These are phyloP conservation scores for Xylariales sp. DNA, from an alignment of 2,329 filamentous ascomycete species.

Conservation along the genomic window DNA sequence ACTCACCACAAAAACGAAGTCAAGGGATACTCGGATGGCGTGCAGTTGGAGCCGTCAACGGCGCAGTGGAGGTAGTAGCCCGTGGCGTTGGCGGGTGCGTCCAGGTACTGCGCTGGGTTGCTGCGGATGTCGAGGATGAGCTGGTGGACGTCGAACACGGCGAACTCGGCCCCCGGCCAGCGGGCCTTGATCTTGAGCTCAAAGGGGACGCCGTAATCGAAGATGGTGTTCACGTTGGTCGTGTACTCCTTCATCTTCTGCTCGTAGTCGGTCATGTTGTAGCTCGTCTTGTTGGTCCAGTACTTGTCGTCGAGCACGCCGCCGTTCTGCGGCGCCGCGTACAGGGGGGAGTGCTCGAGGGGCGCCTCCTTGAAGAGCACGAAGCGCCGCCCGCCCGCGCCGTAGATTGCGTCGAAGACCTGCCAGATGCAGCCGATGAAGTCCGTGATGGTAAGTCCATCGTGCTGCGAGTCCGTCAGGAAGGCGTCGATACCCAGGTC, in stretches of 20 bases:
- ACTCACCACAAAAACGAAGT: constrained; percentile 65
- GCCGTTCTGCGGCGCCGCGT: constrained; percentile 44
- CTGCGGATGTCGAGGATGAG: constrained; percentile 62
- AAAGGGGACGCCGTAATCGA: constrained; percentile 45
- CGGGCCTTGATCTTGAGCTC: constrained; percentile 36
- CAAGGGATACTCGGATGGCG: constrained; percentile 31
- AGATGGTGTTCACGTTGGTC: constrained; percentile 43
- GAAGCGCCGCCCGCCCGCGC: constrained; percentile 63
- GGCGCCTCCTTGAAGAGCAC: constrained; percentile 68
- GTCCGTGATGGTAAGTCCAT: constrained; percentile 55
- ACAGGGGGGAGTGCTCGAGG: constrained; percentile 63
- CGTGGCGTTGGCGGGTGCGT: constrained; percentile 58
- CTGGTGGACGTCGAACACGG: constrained; percentile 63
- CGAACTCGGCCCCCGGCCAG: constrained; percentile 57
- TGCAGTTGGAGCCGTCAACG: constrained; percentile 27
- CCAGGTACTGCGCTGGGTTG: constrained; percentile 56
- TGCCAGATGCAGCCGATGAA: constrained; percentile 67
- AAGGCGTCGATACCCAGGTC: constrained; percentile 66
- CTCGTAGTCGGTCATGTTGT: constrained; percentile 43
- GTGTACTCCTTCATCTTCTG: constrained; percentile 47
- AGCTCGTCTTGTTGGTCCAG: constrained; percentile 39
- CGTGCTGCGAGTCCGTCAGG: constrained; percentile 58
- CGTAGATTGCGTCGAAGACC: constrained; percentile 59
- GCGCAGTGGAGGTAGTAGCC: constrained; percentile 54
- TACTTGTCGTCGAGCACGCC: constrained; percentile 37